Conservation (phyloP, 2,329 filamentous ascomycete genomes). For the Sarocladium brachiariae region DNA sequence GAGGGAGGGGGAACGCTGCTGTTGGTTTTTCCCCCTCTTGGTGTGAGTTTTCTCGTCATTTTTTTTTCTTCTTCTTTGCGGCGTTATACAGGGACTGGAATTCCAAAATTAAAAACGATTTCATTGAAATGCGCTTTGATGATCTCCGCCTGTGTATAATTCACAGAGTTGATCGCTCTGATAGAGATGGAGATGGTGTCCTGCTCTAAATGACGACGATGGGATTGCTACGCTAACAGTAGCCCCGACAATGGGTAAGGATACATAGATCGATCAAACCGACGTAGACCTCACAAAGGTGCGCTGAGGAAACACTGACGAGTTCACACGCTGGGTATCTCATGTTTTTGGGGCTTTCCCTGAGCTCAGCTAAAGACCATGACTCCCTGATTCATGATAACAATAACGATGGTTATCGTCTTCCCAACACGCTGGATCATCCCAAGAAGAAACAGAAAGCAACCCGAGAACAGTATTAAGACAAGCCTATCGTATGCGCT, state of each 20-base stretch:
- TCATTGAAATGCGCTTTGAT: too few relatives aligned
- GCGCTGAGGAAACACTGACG: not conserved
- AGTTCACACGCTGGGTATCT: constrained; percentile 3
- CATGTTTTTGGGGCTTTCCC: not conserved
- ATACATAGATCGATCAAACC: too few relatives aligned
- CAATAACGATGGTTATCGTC: not conserved
- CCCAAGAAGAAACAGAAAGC: not conserved
- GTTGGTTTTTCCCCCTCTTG: not conserved
- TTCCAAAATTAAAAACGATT: too few relatives aligned
- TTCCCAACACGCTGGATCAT: not conserved
- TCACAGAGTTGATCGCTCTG: too few relatives aligned
- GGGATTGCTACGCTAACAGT: too few relatives aligned
- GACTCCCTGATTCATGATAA: not conserved
- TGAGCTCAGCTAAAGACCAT: not conserved
- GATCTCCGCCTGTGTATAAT: too few relatives aligned
- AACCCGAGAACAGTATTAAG: not conserved
- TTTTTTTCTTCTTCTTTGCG: constrained; percentile 1
- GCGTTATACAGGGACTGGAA: constrained; percentile 8
- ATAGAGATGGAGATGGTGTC: too few relatives aligned
- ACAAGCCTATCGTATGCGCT: constrained; percentile 4
- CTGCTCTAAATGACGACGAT: too few relatives aligned
- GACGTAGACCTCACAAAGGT: too few relatives aligned
- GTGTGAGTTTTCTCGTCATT: not conserved
- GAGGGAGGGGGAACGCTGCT: too few relatives aligned
- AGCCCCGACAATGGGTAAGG: too few relatives aligned